Evolutionary conservation across 495 filamentous ascomycete genomes (phyloP).

Genomic region (Xylaria telfairii): DNA sequence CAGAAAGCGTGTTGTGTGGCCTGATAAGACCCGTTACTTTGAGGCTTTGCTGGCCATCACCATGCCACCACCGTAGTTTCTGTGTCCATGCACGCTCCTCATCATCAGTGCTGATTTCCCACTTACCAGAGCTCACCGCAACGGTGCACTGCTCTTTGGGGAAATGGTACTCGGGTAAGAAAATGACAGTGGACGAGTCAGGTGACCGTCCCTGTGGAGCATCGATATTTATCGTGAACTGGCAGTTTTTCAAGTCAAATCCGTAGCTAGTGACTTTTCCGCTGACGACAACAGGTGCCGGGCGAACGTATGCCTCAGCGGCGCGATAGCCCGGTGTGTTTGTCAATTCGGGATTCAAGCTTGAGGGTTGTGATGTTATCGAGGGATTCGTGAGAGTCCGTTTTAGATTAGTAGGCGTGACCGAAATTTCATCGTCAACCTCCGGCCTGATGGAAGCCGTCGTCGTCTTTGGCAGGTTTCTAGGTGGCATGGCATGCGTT

Average conservation of each 20-base stretch:
- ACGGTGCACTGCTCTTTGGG: slow-evolving; percentile 72
- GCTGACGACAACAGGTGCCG: slow-evolving; percentile 76
- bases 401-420: slow-evolving; percentile 75
- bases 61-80: slow-evolving; percentile 88
- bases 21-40: slow-evolving; percentile 74
- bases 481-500: slow-evolving; percentile 43
- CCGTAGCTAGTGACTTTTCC: slow-evolving; percentile 70
- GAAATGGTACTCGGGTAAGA: slow-evolving; percentile 93
- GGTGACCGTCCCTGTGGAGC: slow-evolving; percentile 58
- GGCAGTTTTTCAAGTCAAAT: slow-evolving; percentile 79
- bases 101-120: slow-evolving; percentile 78
- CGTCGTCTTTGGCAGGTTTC: slow-evolving; percentile 39
- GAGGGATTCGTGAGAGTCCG: slow-evolving; percentile 72
- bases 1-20: slow-evolving; percentile 45
- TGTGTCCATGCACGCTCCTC: slow-evolving; percentile 70
- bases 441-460: slow-evolving; percentile 42
- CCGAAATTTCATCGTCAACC: slow-evolving; percentile 59
- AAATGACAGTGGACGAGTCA: slow-evolving; percentile 79
- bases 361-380: slow-evolving; percentile 65
- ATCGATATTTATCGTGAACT: slow-evolving; percentile 71
- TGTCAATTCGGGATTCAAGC: slow-evolving; percentile 57
- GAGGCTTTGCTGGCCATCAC: slow-evolving; percentile 79
- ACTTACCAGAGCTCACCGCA: slow-evolving; percentile 83
- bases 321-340: slow-evolving; percentile 78
- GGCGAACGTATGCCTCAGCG: slow-evolving; percentile 89